phyloP scores from a whole-genome alignment of 768 basidiomycete species.

The Boletus pseudo-olivaceus region DNA sequence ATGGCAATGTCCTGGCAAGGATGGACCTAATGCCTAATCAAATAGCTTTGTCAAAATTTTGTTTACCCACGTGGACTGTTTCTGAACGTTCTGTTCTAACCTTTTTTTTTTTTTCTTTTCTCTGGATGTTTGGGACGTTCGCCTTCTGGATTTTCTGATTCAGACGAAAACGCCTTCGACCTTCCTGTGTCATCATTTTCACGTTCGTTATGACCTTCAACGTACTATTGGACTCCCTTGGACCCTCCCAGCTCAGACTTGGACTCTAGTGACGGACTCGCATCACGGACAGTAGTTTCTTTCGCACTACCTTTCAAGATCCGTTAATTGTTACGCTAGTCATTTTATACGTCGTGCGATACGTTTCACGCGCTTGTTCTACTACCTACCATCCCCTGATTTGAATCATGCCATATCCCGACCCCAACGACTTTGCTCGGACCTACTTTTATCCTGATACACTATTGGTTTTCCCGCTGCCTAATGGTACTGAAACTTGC shows the following conservation, averaged over 20 bases:
- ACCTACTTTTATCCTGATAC: slow-evolving; percentile 12
- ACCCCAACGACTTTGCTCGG: slow-evolving; percentile 2
- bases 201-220: slow-evolving; percentile 27
- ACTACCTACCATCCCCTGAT: not conserved
- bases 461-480: slow-evolving; percentile 6
- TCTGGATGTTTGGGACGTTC: slow-evolving; percentile 8
- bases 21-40: not conserved
- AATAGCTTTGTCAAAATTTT: not conserved
- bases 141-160: slow-evolving; percentile 2
- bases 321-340: slow-evolving; percentile 29
- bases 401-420: not conserved
- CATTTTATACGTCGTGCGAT: slow-evolving; percentile 24
- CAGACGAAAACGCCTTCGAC: slow-evolving; percentile 8
- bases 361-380: slow-evolving; percentile 5
- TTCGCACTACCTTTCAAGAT: slow-evolving; percentile 9
- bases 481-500: slow-evolving; percentile 7
- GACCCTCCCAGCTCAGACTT: slow-evolving; percentile 18
- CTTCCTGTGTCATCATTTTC: slow-evolving; percentile 7
- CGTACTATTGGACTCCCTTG: slow-evolving; percentile 19
- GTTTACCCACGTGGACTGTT: slow-evolving; percentile 10
- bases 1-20: not conserved
- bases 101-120: not conserved
- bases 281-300: slow-evolving; percentile 16
- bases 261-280: slow-evolving; percentile 30
- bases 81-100: slow-evolving; percentile 5